Base-by-base conservation (phyloP, 2,329 filamentous ascomycete genomes). In the Zarea fungicola region DNA sequence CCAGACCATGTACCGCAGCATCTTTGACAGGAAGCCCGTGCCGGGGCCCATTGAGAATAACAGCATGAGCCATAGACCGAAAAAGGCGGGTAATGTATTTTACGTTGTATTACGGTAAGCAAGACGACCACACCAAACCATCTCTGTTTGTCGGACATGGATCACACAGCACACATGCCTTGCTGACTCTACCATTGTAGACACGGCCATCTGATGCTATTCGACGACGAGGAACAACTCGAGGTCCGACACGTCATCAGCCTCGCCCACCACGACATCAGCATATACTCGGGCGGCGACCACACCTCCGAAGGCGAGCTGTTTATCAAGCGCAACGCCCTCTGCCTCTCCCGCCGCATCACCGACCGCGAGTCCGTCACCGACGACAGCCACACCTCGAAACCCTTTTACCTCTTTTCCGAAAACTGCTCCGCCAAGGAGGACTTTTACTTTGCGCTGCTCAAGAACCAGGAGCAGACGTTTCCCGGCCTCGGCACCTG, bases 201-300 rank as follows among this genome's bases (percentile, higher is more conserved):
- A 62, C 91, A 96, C 67, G 91, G 92, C 31, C 91, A 97, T 64
- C 72, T 99, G 43, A 96, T 99, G 89, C 81, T 99, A 9, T 99
- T 96, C 66, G 93, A 99, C 64, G 91, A 97, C 62, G 84, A 89
- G 46, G 89, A 95, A 58, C 91, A 97, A 66, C 77, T 96, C 58
- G 93, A 99, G 68, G 93, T 99, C 14, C 86, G 92, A 54, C 90
- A 97, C 69, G 93, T 99, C 48, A 89, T 99, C 49, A 96, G 91
- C 0, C 78, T 99, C 9, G 86, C 89, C 28, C 87, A 96, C 60
- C 89, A 97, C 68, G 79, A 85, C 53, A 80, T 97, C 49, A 87
- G 84, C 58, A 81, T 97, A 60, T 93, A 91, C 66, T 88, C 85
- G 6, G 92, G 90, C 23, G 86, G 83, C 49, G 83, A 85, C 46